phyloP scores from a whole-genome alignment of 2,329 filamentous ascomycete species.

The Colletotrichum spaethianum region DNA sequence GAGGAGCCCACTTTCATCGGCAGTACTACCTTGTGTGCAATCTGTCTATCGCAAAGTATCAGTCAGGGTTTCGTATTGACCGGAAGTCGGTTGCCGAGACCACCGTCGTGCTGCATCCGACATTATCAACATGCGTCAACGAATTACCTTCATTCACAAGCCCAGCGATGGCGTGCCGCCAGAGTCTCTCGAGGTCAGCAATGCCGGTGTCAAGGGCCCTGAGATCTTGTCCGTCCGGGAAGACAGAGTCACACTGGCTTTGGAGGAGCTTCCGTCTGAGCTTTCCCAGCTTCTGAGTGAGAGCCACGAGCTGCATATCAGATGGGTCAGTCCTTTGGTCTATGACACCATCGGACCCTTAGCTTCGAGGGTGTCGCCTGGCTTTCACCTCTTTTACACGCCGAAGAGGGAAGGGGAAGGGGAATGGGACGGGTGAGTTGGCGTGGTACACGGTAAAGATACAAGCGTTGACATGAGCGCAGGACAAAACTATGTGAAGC shows the following conservation, averaged over 20 bases:
- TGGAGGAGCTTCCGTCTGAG: slow-evolving; percentile 81
- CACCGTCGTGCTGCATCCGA: not conserved
- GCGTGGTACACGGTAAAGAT: not conserved
- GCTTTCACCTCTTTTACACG: slow-evolving; percentile 85
- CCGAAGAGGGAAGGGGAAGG: slow-evolving; percentile 60
- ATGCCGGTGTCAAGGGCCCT: slow-evolving; percentile 68
- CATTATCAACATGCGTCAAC: slow-evolving; percentile 74
- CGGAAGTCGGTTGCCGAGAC: not conserved
- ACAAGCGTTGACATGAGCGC: slow-evolving; percentile 5
- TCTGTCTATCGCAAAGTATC: not conserved
- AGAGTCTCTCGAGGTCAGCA: slow-evolving; percentile 70
- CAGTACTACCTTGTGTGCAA: not conserved
- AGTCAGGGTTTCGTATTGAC: not conserved
- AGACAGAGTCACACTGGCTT: slow-evolving; percentile 80
- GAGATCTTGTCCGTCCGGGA: slow-evolving; percentile 79
- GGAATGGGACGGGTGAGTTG: slow-evolving; percentile 46
- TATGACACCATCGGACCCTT: slow-evolving; percentile 79
- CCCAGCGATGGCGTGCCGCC: slow-evolving; percentile 77
- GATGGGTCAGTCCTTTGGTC: slow-evolving; percentile 76
- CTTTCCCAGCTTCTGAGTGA: slow-evolving; percentile 73
- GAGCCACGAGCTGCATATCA: slow-evolving; percentile 81
- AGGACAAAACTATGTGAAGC: slow-evolving; percentile 70
- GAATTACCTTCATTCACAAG: slow-evolving; percentile 83
- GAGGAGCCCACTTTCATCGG: slow-evolving; percentile 9
- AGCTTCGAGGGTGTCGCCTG: slow-evolving; percentile 81